Conservation (phyloP, 345 rosid species). For the Alliaria petiolata region DNA sequence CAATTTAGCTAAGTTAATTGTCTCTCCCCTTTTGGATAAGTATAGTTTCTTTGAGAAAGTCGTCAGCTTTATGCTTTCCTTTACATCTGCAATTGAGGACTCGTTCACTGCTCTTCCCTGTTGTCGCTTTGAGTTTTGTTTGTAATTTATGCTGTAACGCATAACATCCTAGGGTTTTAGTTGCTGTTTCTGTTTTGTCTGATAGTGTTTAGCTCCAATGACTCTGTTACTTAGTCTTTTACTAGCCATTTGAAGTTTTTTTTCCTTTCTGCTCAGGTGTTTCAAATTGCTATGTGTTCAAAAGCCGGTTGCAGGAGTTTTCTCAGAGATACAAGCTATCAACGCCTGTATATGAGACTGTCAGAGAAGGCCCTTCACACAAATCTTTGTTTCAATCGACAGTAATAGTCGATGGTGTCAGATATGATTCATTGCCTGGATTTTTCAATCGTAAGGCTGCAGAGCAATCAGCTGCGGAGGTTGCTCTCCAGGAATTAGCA, state of each 20-base stretch:
- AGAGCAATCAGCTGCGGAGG: constrained; percentile 96
- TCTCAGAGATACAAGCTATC: constrained; percentile 68
- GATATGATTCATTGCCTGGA: constrained; percentile 75
- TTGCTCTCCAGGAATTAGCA: constrained; percentile 66
- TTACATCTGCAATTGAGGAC: neutral
- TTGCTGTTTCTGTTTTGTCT: neutral
- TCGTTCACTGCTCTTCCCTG: neutral
- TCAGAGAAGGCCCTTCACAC: constrained; percentile 90
- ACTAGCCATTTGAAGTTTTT: neutral
- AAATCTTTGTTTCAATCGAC: constrained; percentile 69
- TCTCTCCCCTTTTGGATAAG: neutral
- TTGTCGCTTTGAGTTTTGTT: neutral
- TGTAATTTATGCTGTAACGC: neutral
- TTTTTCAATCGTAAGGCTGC: constrained; percentile 94
- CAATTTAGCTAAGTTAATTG: neutral
- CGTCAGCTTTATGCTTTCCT: neutral
- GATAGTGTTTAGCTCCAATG: neutral
- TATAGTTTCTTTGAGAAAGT: neutral
- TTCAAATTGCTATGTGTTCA: constrained; percentile 77
- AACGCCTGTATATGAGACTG: constrained; percentile 76
- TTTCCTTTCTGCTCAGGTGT: constrained; percentile 44
- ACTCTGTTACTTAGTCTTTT: neutral
- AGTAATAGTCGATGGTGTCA: constrained; percentile 55
- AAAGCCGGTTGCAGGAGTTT: constrained; percentile 82
- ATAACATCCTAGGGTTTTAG: neutral